Evolutionary conservation across 495 filamentous ascomycete genomes (phyloP), one percentile per base, ranked within the genome.

Genomic region (Thozetella sp.): DNA sequence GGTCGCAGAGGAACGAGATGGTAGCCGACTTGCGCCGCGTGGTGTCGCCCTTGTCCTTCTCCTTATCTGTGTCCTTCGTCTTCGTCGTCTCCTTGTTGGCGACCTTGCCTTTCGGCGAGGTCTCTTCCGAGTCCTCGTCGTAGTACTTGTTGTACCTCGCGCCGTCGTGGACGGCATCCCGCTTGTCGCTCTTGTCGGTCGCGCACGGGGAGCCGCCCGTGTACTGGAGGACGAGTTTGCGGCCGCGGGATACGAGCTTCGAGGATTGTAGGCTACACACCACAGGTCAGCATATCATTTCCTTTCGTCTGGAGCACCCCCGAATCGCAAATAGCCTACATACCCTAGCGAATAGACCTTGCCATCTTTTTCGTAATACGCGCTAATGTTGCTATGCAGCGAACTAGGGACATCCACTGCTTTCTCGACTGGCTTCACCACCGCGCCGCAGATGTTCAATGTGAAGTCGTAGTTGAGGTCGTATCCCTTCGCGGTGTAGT

Each of bases 401-500:
- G 75, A 66, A 59, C 85, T 77, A 0, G 88, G 80, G 13, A 98
- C 73, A 0, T 87, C 91, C 17, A 86, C 83, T 6, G 93, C 88
- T 63, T 93, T 81, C 22, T 87, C 81, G 20, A 94, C 72, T 25
- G 83, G 73, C 63, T 96, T 91, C 27, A 98, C 83, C 22, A 97
- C 92, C 1, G 93, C 84, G 48, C 84, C 88, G 74, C 96, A 99
- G 64, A 99, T 88, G 67, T 99, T 99, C 56, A 99, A 69, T 1
- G 93, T 97, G 70, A 99, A 98, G 74, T 98, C 98, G 15, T 88
- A 84, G 23, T 81, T 81, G 67, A 96, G 93, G 70, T 97, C 93
- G 64, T 89, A 91, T 23, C 96, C 96, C 59, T 81, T 86, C 10
- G 91, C 90, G 50, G 87, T 78, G 87, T 93, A 97, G 80, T 93